A percentile compares a stretch with the other conserved stretches of the same genome.
Evolutionary conservation across 2,329 filamentous ascomycete species (phyloP).

Genomic region (Ophiostoma tasmaniense): DNA sequence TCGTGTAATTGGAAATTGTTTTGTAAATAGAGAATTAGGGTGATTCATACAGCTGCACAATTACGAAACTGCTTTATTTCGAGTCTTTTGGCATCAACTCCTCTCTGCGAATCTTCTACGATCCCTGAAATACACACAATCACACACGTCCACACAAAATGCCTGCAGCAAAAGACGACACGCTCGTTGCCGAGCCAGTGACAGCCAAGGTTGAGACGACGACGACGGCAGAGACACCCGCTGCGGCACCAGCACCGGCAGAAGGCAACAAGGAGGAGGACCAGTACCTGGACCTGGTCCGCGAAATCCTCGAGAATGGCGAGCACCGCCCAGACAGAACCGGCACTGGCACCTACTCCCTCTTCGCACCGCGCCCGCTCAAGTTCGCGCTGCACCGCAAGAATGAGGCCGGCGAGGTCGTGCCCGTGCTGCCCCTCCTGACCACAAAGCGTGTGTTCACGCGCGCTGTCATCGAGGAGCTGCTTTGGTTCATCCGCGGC

Average conservation of each 20-base stretch:
- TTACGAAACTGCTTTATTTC: neutral
- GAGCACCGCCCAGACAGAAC: conserved; percentile 90
- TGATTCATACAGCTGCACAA: neutral
- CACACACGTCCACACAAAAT: conserved; percentile 9
- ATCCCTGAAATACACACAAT: neutral
- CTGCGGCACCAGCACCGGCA: neutral
- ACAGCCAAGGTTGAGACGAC: neutral
- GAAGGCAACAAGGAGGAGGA: conserved; percentile 56
- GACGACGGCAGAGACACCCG: neutral
- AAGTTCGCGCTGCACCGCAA: conserved; percentile 63
- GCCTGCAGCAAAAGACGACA: conserved; percentile 12
- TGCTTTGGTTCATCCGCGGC: conserved; percentile 91
- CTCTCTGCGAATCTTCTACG: neutral
- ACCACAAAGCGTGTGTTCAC: conserved; percentile 97
- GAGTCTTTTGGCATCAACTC: neutral
- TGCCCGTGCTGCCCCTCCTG: conserved; percentile 77
- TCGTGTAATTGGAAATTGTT: neutral
- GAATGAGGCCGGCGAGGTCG: conserved; percentile 41
- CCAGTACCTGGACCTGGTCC: conserved; percentile 87
- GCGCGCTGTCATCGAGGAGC: conserved; percentile 79
- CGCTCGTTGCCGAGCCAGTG: neutral
- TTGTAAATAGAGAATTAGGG: neutral
- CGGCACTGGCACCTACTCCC: conserved; percentile 81
- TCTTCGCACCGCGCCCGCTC: conserved; percentile 80
- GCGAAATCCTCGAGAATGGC: conserved; percentile 70